Conservation (phyloP, 2,329 filamentous ascomycete species). For the Aspergillus intermedius region DNA sequence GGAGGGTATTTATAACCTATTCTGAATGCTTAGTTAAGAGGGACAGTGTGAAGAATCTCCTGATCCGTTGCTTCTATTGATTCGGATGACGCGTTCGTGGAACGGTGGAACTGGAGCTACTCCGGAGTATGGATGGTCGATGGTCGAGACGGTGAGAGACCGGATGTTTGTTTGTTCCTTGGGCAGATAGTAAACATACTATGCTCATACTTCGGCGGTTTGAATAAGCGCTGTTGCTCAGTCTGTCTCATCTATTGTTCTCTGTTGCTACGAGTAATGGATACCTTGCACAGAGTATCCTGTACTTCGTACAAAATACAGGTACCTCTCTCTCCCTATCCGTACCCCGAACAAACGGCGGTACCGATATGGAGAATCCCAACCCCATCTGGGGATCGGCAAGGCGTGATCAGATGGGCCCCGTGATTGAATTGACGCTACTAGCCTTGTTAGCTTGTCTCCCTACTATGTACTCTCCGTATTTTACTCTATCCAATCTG, state of each 20-base stretch:
- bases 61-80: background rate
- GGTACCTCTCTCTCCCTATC: background rate
- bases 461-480: no score
- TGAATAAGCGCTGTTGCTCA: no score
- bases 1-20: background rate
- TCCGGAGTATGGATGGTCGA: background rate
- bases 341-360: background rate
- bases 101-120: background rate
- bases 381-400: background rate
- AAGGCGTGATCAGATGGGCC: background rate
- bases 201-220: no score
- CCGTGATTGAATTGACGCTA: background rate
- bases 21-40: background rate
- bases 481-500: no score
- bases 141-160: no score
- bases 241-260: background rate
- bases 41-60: background rate
- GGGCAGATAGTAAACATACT: no score
- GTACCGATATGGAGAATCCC: background rate
- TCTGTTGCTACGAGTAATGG: background rate
- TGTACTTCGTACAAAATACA: background rate
- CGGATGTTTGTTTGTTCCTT: no score
- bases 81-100: background rate
- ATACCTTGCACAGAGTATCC: background rate
- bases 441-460: no score